Conservation (phyloP, 164 flowering plant species). For the Buxus sempervirens region DNA sequence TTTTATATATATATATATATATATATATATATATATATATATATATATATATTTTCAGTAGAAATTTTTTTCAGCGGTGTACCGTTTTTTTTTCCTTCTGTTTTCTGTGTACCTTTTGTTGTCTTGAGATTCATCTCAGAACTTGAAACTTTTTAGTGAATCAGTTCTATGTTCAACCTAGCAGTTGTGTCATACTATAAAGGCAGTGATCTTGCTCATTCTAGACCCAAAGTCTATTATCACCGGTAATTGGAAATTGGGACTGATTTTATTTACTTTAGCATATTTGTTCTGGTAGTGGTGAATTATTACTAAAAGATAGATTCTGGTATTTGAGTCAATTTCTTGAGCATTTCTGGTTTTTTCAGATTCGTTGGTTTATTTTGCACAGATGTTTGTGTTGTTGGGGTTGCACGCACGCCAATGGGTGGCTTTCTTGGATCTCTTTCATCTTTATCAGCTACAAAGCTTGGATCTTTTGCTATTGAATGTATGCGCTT, state of each 20-base stretch:
- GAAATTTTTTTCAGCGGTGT: too few species aligned
- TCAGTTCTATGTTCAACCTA: too few species aligned
- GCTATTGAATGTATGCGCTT: conserved; percentile 61
- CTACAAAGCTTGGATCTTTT: conserved; percentile 85
- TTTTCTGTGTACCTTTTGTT: too few species aligned
- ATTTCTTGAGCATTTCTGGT: neutral
- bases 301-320: neutral
- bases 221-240: neutral
- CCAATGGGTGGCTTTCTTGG: conserved; percentile 98
- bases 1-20: too few species aligned
- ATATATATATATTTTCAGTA: too few species aligned
- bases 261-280: too few species aligned
- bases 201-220: neutral
- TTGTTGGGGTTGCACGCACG: conserved; percentile 94
- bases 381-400: conserved; percentile 73
- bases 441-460: conserved; percentile 73
- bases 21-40: too few species aligned
- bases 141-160: too few species aligned
- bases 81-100: too few species aligned
- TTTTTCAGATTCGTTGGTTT: conserved; percentile 10
- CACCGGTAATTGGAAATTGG: neutral
- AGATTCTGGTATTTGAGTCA: neutral
- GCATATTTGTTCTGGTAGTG: neutral
- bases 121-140: too few species aligned
- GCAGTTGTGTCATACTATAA: too few species aligned